Conservation (phyloP, 345 rosid species). For the Physaria fendleri region DNA sequence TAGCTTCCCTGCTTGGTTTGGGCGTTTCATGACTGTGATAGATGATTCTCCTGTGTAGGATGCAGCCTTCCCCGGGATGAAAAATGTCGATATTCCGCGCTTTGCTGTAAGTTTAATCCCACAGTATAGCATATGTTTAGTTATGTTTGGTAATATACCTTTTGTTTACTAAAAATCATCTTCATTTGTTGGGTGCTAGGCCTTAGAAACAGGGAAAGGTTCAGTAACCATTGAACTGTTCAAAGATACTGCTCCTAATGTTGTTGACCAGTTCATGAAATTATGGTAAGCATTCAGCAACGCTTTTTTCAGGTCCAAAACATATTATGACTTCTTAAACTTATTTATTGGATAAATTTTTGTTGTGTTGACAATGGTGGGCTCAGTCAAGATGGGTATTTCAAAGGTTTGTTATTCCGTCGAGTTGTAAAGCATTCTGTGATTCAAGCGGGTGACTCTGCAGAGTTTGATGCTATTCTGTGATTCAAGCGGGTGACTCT, state of each 20-base stretch:
- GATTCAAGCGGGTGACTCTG: too few species aligned
- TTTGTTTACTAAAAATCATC: neutral
- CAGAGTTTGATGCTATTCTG: too few species aligned
- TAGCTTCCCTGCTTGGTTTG: neutral
- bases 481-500: too few species aligned
- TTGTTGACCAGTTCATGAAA: slow-evolving; percentile 63
- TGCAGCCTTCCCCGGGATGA: slow-evolving; percentile 30
- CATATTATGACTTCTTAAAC: neutral
- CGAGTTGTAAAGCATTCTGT: slow-evolving; percentile 53
- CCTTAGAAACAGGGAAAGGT: slow-evolving; percentile 62
- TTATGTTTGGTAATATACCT: neutral
- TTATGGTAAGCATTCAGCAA: slow-evolving; percentile 41
- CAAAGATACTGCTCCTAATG: slow-evolving; percentile 55
- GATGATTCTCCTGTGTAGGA: slow-evolving; percentile 28
- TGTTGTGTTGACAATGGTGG: neutral
- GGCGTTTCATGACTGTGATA: neutral
- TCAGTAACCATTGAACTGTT: slow-evolving; percentile 53
- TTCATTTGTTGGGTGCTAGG: slow-evolving; percentile 29
- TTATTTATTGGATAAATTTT: neutral
- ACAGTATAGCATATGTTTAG: neutral
- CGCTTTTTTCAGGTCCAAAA: neutral
- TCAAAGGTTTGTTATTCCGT: slow-evolving; percentile 55
- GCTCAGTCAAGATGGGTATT: slow-evolving; percentile 56
- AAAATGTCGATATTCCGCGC: slow-evolving; percentile 43
- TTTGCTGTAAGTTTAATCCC: slow-evolving; percentile 39